Base-by-base conservation (phyloP, 768 basidiomycete species). In the Suillus decipiens region DNA sequence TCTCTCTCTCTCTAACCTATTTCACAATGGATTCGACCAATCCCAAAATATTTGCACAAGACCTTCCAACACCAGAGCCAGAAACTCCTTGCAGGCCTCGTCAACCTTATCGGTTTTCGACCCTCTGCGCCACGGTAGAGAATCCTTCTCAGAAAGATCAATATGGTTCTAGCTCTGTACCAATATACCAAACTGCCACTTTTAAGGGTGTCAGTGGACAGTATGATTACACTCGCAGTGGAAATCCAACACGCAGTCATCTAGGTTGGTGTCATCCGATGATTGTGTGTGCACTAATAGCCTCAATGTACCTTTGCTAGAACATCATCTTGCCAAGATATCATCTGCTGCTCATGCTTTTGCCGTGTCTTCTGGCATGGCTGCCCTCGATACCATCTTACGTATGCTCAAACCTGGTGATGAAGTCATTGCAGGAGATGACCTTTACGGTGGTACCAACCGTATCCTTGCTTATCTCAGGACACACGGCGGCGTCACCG, bases 371-470 rank as follows among this genome's bases (percentile, higher is more conserved):
- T 98, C 96, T 5, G 97, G 97, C 60, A 99, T 99, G 97, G 95
- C 96, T 19, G 95, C 96, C 3, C 84, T 99, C 47, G 97, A 99
- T 76, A 86, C 95, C 59, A 98, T 99, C 70, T 84, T 97, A 55
- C 91, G 97, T 56, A 75, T 98, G 34, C 86, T 99, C 69, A 96
- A 96, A 77, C 95, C 96, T 5, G 93, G 93, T n/a, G 90, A 94
- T 76, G 92, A 95, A 74, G 84, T 99, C 65, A 90, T 99, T 68
- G 95, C 97, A 3, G 95, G 96, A 33, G 96, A 99, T 74, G 96
- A 99, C 75, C 80, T 99, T 31, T 99, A 99, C 76, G 97, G 97
- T 41, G 97, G 97, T 24, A 98, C 96, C 33, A 96, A 99, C 74
- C 92, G 97, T 53, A 86, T 99, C 9, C 85, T 99, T 63, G 86